Base-by-base conservation (phyloP, 139 green algal species). In the Chlamydomonas schloesseri region DNA sequence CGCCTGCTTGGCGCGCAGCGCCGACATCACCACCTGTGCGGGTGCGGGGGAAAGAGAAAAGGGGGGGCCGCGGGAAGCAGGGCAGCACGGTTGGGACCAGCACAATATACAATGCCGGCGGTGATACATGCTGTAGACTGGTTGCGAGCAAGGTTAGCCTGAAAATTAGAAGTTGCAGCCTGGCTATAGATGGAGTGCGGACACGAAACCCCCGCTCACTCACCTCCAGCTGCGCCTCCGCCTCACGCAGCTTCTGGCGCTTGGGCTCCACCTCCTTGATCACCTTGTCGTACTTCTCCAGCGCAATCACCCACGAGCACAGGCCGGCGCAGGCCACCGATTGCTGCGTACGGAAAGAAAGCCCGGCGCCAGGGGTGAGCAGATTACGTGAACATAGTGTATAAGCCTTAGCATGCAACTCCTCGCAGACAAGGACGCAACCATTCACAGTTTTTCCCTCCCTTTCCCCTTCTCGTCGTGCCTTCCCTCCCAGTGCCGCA, bases 221-320 rank as follows among this genome's bases (percentile, higher is more conserved):
- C 28, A 83, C 78, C 71, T 91, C 82, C 31, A 94, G 90, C 90
- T 96, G 83, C 33, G 58, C 87, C 87, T 96, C 88, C 20, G 91
- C 89, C 87, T 96, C 82, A 28, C 82, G 77, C 47, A 96, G 89
- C 84, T 93, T 93, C 34, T 88, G 64, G 71, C 91, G 92, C 92
- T 97, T 97, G 31, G 94, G 94, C 77, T 88, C 93, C 42, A 97
- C 94, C 64, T 96, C 88, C 89, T 92, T 92, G 81, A 88, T 86
- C 84, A 96, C 92, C 69, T 91, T 88, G 89, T 96, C 82, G 87
- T 97, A 97, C 42, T 93, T 88, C 81, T 97, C 91, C 90, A 97
- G 96, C 31, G 94, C 94, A 42, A 93, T 81, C 37, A 95, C 90
- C 94, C 94, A 97, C 74, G 33, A 94, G 89, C 93, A 97, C 76